These are phyloP conservation scores for Suillus plorans DNA, from an alignment of 768 basidiomycete species.

Conservation along the genomic window DNA sequence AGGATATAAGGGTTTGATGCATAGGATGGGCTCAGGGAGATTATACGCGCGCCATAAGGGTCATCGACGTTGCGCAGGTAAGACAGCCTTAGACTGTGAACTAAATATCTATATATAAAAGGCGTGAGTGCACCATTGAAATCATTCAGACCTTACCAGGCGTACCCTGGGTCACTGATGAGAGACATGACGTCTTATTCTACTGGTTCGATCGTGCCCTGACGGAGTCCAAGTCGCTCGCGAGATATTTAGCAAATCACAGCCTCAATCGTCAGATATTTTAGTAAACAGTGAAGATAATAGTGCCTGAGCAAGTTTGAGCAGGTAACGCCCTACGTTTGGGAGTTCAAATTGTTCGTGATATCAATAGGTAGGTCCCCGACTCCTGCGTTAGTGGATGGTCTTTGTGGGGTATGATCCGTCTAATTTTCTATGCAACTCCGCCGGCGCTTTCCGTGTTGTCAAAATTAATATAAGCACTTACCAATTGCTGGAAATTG, in stretches of 20 bases:
- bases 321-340: not conserved
- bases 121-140: constrained; percentile 2
- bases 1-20: constrained; percentile 80
- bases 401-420: no score
- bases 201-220: not conserved
- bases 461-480: no score
- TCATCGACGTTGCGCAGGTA: constrained; percentile 91
- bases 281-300: not conserved
- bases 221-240: not conserved
- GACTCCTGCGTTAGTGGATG: no score
- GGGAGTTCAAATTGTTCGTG: not conserved
- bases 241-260: not conserved
- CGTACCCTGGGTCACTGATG: constrained; percentile 63
- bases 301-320: not conserved
- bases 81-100: constrained; percentile 81
- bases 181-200: constrained; percentile 46
- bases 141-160: constrained; percentile 2
- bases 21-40: constrained; percentile 78
- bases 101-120: constrained; percentile 52
- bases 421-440: no score
- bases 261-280: not conserved
- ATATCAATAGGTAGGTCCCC: not conserved
- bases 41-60: constrained; percentile 77
- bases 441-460: no score
- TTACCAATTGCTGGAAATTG: no score